phyloP scores from a whole-genome alignment of 768 basidiomycete species.

The Boletus coccyginus region DNA sequence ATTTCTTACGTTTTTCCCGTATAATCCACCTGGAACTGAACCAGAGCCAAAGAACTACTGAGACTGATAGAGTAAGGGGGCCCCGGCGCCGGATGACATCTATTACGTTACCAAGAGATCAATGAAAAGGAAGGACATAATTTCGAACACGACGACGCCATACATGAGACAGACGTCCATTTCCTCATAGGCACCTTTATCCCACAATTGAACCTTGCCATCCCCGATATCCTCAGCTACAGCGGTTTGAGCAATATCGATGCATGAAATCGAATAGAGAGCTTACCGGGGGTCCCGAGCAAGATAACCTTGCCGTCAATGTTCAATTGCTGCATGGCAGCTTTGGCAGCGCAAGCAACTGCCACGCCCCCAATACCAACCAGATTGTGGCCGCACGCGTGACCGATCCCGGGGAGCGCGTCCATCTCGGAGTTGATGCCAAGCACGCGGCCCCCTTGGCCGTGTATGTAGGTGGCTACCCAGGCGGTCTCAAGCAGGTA shows the following conservation, averaged over 20 bases:
- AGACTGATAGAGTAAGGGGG: slow-evolving; percentile 67
- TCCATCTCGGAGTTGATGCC: slow-evolving; percentile 82
- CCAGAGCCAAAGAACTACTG: slow-evolving; percentile 60
- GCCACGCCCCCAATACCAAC: slow-evolving; percentile 77
- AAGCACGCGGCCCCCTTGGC: slow-evolving; percentile 64
- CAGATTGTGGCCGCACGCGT: slow-evolving; percentile 82
- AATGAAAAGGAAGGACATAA: not conserved
- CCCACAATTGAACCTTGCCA: slow-evolving; percentile 69
- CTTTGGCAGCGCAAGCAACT: slow-evolving; percentile 63
- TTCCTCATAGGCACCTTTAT: slow-evolving; percentile 68
- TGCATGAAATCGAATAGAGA: not conserved
- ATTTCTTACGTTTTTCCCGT: slow-evolving; percentile 63
- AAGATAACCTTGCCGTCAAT: slow-evolving; percentile 69
- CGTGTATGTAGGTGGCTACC: slow-evolving; percentile 67
- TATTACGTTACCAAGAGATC: slow-evolving; percentile 21
- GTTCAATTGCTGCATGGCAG: slow-evolving; percentile 56
- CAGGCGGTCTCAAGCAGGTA: slow-evolving; percentile 72
- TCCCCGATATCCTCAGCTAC: slow-evolving; percentile 76
- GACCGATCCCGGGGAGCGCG: slow-evolving; percentile 57
- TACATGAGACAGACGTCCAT: slow-evolving; percentile 81
- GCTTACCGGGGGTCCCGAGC: slow-evolving; percentile 73
- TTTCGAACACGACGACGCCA: slow-evolving; percentile 6
- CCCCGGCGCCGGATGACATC: slow-evolving; percentile 83
- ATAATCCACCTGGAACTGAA: slow-evolving; percentile 61
- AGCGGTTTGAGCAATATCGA: not conserved